Conservation (phyloP, 441 rosid species). For the Metrosideros polymorpha region DNA sequence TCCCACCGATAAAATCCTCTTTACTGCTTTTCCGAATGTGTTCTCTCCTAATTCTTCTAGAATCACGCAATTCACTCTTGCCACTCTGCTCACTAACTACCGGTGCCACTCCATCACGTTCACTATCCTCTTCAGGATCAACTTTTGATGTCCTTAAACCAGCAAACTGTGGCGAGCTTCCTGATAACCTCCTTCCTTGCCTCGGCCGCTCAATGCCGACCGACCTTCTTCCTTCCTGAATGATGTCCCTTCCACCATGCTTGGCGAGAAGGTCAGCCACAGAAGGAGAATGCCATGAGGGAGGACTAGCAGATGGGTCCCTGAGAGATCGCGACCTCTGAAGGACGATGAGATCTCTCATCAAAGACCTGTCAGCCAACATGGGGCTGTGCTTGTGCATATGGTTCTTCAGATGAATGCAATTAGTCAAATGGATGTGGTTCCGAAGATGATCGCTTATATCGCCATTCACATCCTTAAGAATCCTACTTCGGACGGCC, state of each 20-base stretch:
- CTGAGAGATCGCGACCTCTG: constrained; percentile 92
- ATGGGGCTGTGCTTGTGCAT: constrained; percentile 96
- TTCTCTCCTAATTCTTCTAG: constrained; percentile 61
- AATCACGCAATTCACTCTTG: constrained; percentile 40
- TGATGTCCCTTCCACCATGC: constrained; percentile 31
- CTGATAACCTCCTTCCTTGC: constrained; percentile 59
- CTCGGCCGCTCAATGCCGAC: constrained; percentile 43
- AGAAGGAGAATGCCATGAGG: constrained; percentile 85
- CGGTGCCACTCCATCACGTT: constrained; percentile 21
- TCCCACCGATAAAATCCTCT: constrained; percentile 27
- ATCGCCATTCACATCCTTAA: constrained; percentile 90
- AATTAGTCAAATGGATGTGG: constrained; percentile 90
- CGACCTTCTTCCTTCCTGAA: constrained; percentile 54
- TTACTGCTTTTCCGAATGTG: constrained; percentile 44
- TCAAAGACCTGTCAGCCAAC: constrained; percentile 57
- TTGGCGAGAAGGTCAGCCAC: constrained; percentile 60
- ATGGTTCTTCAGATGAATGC: constrained; percentile 97
- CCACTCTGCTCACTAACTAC: constrained; percentile 38
- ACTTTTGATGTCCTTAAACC: constrained; percentile 50
- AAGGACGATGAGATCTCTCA: constrained; percentile 88
- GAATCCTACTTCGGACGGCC: constrained; percentile 66
- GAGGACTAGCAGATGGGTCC: constrained; percentile 93
- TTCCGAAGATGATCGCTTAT: constrained; percentile 89
- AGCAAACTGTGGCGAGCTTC: constrained; percentile 47
- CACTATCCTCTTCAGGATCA: constrained; percentile 37